Evolutionary conservation across 495 filamentous ascomycete genomes (phyloP).

Genomic region (Aspergillus biplanus): DNA sequence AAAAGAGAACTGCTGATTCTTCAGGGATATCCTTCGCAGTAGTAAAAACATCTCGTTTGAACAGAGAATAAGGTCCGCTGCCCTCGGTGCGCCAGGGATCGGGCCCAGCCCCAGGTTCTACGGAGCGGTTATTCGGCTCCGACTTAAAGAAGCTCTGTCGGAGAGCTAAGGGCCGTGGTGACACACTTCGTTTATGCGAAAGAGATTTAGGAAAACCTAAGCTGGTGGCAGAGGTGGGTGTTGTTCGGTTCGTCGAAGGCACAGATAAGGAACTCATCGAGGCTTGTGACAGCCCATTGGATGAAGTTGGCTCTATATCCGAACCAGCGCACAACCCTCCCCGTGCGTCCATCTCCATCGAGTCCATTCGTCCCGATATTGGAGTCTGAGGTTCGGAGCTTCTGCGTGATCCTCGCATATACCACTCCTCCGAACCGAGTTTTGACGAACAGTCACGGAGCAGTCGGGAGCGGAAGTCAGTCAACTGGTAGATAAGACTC

Average conservation of each 20-base stretch:
- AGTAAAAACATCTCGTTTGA: constrained; percentile 39
- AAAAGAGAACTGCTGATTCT: constrained; percentile 45
- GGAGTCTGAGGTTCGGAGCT: constrained; percentile 42
- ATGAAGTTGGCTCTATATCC: constrained; percentile 26
- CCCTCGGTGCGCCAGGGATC: neutral
- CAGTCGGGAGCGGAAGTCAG: constrained; percentile 69
- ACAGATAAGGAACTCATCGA: constrained; percentile 34
- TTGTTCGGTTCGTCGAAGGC: constrained; percentile 33
- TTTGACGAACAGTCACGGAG: constrained; percentile 49
- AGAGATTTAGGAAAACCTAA: constrained; percentile 30
- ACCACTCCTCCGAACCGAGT: constrained; percentile 42
- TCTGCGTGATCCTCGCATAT: constrained; percentile 31
- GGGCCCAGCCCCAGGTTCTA: constrained; percentile 21
- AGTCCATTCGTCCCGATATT: constrained; percentile 22
- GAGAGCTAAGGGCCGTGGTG: constrained; percentile 47
- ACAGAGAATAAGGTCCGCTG: constrained; percentile 27
- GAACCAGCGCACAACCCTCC: constrained; percentile 12
- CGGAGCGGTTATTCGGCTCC: constrained; percentile 23
- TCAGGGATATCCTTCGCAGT: constrained; percentile 40
- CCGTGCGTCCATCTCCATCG: constrained; percentile 14
- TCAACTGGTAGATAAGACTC: constrained; percentile 95
- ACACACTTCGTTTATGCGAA: constrained; percentile 45
- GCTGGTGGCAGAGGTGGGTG: constrained; percentile 36
- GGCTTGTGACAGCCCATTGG: constrained; percentile 31
- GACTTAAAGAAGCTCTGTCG: constrained; percentile 44